A percentile compares a stretch with the other conserved stretches of the same genome.
Evolutionary conservation across 768 basidiomycete species (phyloP).

Genomic region (Pleurotus cornucopiae): DNA sequence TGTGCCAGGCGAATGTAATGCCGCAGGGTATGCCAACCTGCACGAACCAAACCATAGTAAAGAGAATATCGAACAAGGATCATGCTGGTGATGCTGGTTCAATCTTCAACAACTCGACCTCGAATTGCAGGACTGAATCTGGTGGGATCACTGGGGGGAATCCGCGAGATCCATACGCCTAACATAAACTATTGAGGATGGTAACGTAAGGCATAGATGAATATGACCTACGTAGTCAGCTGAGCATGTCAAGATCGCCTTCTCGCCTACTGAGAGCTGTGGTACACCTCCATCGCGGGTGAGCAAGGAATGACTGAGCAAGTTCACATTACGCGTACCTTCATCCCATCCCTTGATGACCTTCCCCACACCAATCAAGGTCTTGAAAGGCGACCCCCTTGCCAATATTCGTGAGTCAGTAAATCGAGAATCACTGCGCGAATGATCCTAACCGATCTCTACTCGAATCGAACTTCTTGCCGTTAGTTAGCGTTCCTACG

Average conservation of each 20-base stretch:
- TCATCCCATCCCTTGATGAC: constrained; percentile 92
- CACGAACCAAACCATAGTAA: constrained; percentile 6
- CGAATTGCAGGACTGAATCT: constrained; percentile 70
- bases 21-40: not conserved
- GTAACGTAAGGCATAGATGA: constrained; percentile 5
- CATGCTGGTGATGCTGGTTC: constrained; percentile 6
- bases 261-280: constrained; percentile 71
- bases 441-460: constrained; percentile 54
- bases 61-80: not conserved
- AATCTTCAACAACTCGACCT: constrained; percentile 79
- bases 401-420: constrained; percentile 6
- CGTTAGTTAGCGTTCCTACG: constrained; percentile 62
- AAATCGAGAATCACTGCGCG: constrained; percentile 6
- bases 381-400: constrained; percentile 59
- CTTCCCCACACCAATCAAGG: constrained; percentile 70
- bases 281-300: constrained; percentile 53
- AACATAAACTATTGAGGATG: constrained; percentile 6
- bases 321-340: constrained; percentile 39
- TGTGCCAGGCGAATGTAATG: not conserved
- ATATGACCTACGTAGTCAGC: constrained; percentile 66
- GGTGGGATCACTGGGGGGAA: constrained; percentile 77
- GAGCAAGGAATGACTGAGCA: not conserved
- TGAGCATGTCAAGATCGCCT: constrained; percentile 58
- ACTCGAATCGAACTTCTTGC: constrained; percentile 70
- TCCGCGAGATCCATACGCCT: constrained; percentile 73